Percentiles rank a stretch among this genome's conserved stretches.
phyloP scores from a whole-genome alignment of 305 asterid genomes.

The Fraxinus ornus region DNA sequence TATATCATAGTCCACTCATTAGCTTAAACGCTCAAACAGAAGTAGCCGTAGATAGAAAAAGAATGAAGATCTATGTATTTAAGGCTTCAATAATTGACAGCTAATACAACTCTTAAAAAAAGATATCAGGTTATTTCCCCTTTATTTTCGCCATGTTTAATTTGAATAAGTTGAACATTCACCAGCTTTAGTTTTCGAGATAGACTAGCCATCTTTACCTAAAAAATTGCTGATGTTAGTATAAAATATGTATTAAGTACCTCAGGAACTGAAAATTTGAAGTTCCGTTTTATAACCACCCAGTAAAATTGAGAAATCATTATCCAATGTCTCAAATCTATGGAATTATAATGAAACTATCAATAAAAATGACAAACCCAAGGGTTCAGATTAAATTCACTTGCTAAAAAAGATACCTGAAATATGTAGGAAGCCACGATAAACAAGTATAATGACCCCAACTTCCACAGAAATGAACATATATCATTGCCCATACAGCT shows the following conservation, averaged over 20 bases:
- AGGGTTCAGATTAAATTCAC: background rate
- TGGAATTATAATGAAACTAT: slow-evolving; percentile 5
- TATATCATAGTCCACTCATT: background rate
- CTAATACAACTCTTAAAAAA: background rate
- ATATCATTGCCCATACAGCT: slow-evolving; percentile 99
- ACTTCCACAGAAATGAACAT: slow-evolving; percentile 96
- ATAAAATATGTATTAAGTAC: background rate
- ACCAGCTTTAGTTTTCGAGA: background rate
- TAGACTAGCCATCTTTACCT: background rate
- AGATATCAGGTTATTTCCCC: background rate
- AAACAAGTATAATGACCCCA: slow-evolving; percentile 97
- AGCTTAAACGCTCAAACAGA: background rate
- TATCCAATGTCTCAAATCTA: background rate
- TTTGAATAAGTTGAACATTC: background rate
- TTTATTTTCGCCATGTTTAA: background rate
- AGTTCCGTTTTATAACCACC: background rate
- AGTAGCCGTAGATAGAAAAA: background rate
- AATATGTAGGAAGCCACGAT: slow-evolving; percentile 97
- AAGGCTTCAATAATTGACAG: background rate
- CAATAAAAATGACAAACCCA: background rate
- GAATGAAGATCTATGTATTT: background rate
- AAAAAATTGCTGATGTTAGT: background rate
- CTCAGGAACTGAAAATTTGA: background rate
- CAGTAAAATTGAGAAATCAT: background rate
- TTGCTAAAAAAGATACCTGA: slow-evolving; percentile 58